Evolutionary conservation across 2,329 filamentous ascomycete species (phyloP), one percentile per base, ranked within the genome.

Genomic region (Coniochaeta hoffmannii): DNA sequence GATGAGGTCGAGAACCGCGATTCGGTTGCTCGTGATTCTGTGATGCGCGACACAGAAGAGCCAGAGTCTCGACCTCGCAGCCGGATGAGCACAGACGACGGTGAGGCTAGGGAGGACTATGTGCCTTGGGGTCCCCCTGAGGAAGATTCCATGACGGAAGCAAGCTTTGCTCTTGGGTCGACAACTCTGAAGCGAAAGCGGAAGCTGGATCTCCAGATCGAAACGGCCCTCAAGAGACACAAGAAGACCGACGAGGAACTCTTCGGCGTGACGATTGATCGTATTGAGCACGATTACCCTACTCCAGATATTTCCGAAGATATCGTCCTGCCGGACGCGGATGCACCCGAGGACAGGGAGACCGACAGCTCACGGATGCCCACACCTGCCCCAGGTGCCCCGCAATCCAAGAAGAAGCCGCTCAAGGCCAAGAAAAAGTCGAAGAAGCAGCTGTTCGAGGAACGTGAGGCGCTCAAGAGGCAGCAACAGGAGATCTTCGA

Each of bases 181-280:
- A 73, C 66, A 2, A 22, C 46, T 60, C 72, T 67, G 57, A 77
- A 69, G 64, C 88, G 73, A 68, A 94, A 96, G 69, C 85, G 88
- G 60, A 94, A 93, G 69, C 77, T 90, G 36, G 82, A 88, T 36
- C 74, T 85, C 46, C 84, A 86, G 35, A 80, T 89, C 19, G 82
- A 88, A 56, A 80, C 81, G 55, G 81, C 86, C 50, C 82, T 88
- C 53, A 94, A 96, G 69, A 84, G 89, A 51, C 88, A 82, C 63
- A 93, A 91, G 73, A 90, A 90, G 67, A 78, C 78, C 0, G 89
- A 92, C 56, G 89, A 93, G 63, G 88, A 90, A 62, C 76, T 93
- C 5, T 91, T 91, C 65, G 85, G 82, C 14, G 76, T 88, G 46
- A 81, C 79, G 32, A 76, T 82, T 22, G 75, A 77, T 53, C 76